Conservation (phyloP, 2,329 filamentous ascomycete species). For the Scleromitrula shiraiana region DNA sequence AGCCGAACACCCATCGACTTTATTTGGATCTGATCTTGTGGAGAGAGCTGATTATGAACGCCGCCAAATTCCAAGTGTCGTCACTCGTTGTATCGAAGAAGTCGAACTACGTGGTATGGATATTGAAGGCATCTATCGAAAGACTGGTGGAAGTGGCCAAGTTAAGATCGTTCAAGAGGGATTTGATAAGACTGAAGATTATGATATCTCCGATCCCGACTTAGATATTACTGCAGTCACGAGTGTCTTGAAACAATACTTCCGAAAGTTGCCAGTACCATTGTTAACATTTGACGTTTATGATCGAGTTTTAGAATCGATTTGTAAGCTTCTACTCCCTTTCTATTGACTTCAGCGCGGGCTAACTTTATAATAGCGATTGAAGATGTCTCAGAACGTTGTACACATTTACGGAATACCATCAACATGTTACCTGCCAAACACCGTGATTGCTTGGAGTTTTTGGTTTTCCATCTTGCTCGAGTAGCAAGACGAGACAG, state of each 20-base stretch:
- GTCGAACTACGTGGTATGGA: slow-evolving; percentile 96
- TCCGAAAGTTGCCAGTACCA: slow-evolving; percentile 83
- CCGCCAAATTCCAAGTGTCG: slow-evolving; percentile 79
- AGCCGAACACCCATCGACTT: slow-evolving; percentile 47
- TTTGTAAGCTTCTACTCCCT: slow-evolving; percentile 43
- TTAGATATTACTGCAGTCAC: slow-evolving; percentile 96
- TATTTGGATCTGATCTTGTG: slow-evolving; percentile 86
- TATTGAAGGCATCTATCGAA: slow-evolving; percentile 93
- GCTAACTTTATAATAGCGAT: slow-evolving; percentile 43
- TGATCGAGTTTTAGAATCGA: slow-evolving; percentile 76
- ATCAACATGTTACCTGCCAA: slow-evolving; percentile 72
- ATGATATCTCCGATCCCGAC: slow-evolving; percentile 86
- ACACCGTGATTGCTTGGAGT: slow-evolving; percentile 85
- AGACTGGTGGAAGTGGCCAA: slow-evolving; percentile 87
- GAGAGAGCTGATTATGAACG: slow-evolving; percentile 84
- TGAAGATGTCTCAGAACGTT: slow-evolving; percentile 57
- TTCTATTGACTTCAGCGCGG: background rate
- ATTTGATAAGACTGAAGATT: slow-evolving; percentile 79
- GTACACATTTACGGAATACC: slow-evolving; percentile 62
- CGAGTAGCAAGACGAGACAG: slow-evolving; percentile 75
- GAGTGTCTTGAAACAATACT: slow-evolving; percentile 93
- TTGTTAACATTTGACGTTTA: slow-evolving; percentile 91
- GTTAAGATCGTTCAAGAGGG: slow-evolving; percentile 85
- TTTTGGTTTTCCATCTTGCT: slow-evolving; percentile 86
- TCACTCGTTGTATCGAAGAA: slow-evolving; percentile 91